These are phyloP conservation scores for Silene conica DNA, from an alignment of 148 eudicot species.

Conservation along the genomic window DNA sequence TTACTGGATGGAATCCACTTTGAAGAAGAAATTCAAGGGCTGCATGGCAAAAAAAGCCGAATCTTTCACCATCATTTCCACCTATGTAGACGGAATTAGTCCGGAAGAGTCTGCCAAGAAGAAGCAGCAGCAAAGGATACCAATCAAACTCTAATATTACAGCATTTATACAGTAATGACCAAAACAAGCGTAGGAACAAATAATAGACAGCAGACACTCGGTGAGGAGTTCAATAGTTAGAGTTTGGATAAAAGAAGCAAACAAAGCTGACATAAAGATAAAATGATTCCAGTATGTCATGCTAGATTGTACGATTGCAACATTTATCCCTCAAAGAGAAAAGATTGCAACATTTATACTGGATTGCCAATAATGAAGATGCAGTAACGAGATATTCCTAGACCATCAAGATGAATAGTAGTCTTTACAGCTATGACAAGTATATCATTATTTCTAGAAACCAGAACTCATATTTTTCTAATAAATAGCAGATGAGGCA, in stretches of 20 bases:
- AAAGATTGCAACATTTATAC: too few relatives aligned
- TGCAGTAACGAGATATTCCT: neutral
- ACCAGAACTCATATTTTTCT: too few relatives aligned
- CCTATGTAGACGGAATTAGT: slow-evolving; percentile 79
- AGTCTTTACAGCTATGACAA: too few relatives aligned
- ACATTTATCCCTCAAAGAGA: neutral
- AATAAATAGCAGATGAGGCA: neutral
- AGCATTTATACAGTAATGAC: neutral
- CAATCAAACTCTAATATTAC: slow-evolving; percentile 12
- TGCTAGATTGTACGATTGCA: neutral
- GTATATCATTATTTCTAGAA: too few relatives aligned
- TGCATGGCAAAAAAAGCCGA: slow-evolving; percentile 91
- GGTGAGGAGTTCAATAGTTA: neutral
- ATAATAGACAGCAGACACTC: neutral
- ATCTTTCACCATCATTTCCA: slow-evolving; percentile 79
- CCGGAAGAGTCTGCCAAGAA: slow-evolving; percentile 54
- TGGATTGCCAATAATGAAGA: neutral
- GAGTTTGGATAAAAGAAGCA: neutral
- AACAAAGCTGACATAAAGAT: neutral
- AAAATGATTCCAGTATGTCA: neutral
- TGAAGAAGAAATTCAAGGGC: slow-evolving; percentile 93
- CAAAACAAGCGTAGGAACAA: neutral
- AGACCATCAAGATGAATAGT: neutral
- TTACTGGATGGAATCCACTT: slow-evolving; percentile 90
- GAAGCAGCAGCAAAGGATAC: slow-evolving; percentile 9